Evolutionary conservation across 345 rosid species (phyloP), one percentile per base, ranked within the genome.

Genomic region (Acer yangbiense): DNA sequence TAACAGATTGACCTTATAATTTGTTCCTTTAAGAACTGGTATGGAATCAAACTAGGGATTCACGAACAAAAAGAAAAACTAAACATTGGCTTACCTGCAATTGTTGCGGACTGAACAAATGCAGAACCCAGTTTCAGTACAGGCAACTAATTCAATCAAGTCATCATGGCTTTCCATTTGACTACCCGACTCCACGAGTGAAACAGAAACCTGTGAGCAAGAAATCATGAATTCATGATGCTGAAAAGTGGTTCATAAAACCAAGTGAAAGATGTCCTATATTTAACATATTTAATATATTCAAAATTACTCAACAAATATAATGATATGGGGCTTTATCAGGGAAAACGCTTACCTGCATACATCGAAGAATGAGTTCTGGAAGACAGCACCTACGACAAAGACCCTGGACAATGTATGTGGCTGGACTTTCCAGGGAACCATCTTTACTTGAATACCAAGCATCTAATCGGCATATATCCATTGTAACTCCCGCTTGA

Each of bases 311-410:
- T 44, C 13, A 7, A 18, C 3, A n/a, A 3, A 35, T 8, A 12
- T 32, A 50, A 54, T 61, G 66, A 55, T 29, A 60, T 58, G 44
- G 46, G 58, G 39, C 32, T 60, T 69, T 48, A 74, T 66, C 41
- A 50, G 52, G 62, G 27, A 65, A 55, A 75, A 35, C 75, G 55
- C 62, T 23, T 86, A 94, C 98, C 95, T 92, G 95, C 97, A 94
- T 89, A 58, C 89, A 88, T 27, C 95, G 94, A 76, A 96, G 95
- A 86, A 90, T 85, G 60, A 90, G 78, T 86, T 96, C 99, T 13
- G 99, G 97, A 78, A 96, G 85, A 84, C 99, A 96, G 84, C 99
- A 96, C 83, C 90, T 89, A 78, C 93, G 91, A 77, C 98, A 94
- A 78, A 96, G 97, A 69, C 95, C 98, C 68, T 76, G 89, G 64